Percentiles rank a stretch among this genome's conserved stretches.
Evolutionary conservation across 1,284 basidiomycete genomes (phyloP).

Genomic region (Ustilago curta): DNA sequence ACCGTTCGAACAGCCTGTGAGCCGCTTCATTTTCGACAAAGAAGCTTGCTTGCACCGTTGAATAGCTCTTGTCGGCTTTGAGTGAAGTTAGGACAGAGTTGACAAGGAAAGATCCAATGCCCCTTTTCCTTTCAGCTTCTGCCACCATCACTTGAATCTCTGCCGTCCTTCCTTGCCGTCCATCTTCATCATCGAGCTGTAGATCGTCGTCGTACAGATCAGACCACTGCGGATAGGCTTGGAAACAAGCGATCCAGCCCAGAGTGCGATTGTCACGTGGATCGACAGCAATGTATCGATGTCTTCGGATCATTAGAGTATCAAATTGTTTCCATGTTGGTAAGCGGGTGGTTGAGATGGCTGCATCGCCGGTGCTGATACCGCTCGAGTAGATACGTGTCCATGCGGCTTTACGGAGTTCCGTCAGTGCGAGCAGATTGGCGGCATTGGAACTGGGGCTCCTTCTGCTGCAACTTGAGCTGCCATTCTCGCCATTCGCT

Average conservation of each 20-base stretch:
- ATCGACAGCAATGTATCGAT: conserved; percentile 42
- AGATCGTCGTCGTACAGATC: conserved; percentile 9
- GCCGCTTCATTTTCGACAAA: conserved; percentile 34
- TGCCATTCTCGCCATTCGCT: not conserved
- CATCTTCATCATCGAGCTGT: not conserved
- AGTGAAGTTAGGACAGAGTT: conserved; percentile 25
- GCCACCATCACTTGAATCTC: conserved; percentile 46
- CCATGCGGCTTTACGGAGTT: conserved; percentile 50
- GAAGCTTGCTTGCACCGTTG: conserved; percentile 37
- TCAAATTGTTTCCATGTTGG: conserved; percentile 51
- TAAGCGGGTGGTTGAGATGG: conserved; percentile 20
- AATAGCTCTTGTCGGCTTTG: conserved; percentile 14
- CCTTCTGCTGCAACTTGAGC: not conserved
- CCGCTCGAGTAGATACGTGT: conserved; percentile 40
- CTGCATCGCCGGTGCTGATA: conserved; percentile 31
- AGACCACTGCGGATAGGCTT: conserved; percentile 18
- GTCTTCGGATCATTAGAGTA: conserved; percentile 37
- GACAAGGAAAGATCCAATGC: conserved; percentile 27
- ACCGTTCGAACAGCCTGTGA: conserved; percentile 11
- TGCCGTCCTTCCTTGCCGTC: conserved; percentile 14
- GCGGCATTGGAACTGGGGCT: conserved; percentile 7
- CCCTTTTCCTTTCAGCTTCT: conserved; percentile 24
- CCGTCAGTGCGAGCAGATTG: conserved; percentile 38
- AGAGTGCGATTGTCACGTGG: conserved; percentile 36
- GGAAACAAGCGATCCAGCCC: conserved; percentile 42